Evolutionary conservation across 106 monocot genomes (phyloP), one percentile per base, ranked within the genome.

Genomic region (Posidonia australis): DNA sequence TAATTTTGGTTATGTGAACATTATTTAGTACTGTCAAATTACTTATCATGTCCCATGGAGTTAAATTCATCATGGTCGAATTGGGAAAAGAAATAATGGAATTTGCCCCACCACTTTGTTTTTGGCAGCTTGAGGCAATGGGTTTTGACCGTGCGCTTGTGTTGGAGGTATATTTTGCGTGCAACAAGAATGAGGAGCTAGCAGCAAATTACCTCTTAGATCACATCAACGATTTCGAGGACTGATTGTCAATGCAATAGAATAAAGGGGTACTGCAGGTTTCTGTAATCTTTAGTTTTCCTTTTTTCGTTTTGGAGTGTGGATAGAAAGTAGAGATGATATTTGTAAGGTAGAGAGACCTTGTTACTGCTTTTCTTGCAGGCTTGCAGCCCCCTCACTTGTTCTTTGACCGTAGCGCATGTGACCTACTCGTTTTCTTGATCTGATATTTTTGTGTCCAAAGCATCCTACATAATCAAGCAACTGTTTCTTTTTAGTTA

Each of bases 191-290:
- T 53, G 90, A 86, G 74, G 86, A 86, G 52, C 61, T 79, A 54
- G 86, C 90, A 9, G 90, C 86, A 28, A 86, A 86, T 59, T 91
- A 91, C 49, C 86, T 91, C 21, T 63, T 90, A 68, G 90, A 91
- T 67, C 90, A 91, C 63, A 81, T 83, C 61, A 76, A 91, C 31
- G 90, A 91, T 46, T 79, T 83, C 51, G 86, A 91, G 10, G 85
- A 85, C 13, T 73, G 65, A 73, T 48, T 41, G 30, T 52, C 51
- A 13, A 29, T 63, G 21, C 24, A n/a, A 32, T 29, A n/a, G 1
- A 66, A 54, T 36, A 11, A 66, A 66, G 13, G 23, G 64, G 9
- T 60, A 0, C 45, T 64, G 24, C 6, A 17, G 36, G 12, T 62
- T 62, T 36, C 19, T 44, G 61, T 22, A 62, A 18, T 11, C 18